Evolutionary conservation across 306 rosid species (phyloP).

Genomic region (Quercus bicolor): DNA sequence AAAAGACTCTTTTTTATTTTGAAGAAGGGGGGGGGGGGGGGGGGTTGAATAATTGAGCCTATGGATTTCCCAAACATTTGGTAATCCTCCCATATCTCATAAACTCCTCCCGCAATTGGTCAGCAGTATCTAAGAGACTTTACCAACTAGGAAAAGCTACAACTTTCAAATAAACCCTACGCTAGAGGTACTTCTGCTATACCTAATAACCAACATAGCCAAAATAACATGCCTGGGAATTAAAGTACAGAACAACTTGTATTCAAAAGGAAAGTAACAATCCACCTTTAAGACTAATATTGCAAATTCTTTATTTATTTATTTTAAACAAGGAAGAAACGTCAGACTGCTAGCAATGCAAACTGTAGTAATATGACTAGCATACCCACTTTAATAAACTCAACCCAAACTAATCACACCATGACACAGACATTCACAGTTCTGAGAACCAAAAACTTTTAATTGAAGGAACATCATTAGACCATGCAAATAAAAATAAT

Average conservation of each 20-base stretch:
- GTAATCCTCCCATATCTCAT: background rate
- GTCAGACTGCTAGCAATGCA: too few species aligned
- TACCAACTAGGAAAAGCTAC: background rate
- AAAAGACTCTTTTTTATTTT: too few species aligned
- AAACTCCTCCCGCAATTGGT: background rate
- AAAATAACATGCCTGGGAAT: background rate
- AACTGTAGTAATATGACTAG: too few species aligned
- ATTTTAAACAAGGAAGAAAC: too few species aligned
- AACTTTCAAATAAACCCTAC: background rate
- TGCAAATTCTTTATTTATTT: background rate
- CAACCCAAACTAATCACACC: background rate
- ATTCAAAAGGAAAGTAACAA: background rate
- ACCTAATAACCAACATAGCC: background rate
- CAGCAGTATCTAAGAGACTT: too few species aligned
- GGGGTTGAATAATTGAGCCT: background rate
- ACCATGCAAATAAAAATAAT: too few species aligned
- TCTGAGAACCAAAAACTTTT: background rate
- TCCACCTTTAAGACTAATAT: background rate
- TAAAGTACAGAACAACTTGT: background rate
- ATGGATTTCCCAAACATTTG: background rate
- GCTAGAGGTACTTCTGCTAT: background rate
- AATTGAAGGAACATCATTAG: background rate
- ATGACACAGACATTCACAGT: background rate
- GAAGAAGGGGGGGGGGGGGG: fast-evolving
- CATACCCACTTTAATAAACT: background rate